Percentiles rank a stretch among this genome's conserved stretches.
phyloP scores from a whole-genome alignment of 2,329 filamentous ascomycete genomes.

The Colletotrichum eremochloae region DNA sequence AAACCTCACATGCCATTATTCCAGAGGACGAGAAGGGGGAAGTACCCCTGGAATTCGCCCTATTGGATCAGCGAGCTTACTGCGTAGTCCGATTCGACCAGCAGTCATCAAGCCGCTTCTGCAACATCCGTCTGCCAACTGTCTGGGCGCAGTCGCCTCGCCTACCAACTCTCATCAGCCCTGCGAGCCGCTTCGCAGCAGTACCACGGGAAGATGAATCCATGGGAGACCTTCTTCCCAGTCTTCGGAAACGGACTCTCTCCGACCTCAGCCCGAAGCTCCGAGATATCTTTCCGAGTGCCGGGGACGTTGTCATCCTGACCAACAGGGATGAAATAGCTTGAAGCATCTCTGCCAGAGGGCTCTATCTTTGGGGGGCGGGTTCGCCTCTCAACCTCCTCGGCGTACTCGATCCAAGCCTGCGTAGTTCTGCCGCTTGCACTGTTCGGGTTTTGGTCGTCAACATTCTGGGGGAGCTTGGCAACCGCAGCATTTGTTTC shows the following conservation, averaged over 20 bases:
- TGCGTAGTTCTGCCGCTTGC: not conserved
- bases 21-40: not conserved
- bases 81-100: not conserved
- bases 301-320: not conserved
- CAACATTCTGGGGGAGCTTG: not conserved
- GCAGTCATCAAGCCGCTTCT: not conserved
- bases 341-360: not conserved
- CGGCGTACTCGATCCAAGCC: not conserved
- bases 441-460: not conserved
- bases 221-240: constrained; percentile 13
- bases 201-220: constrained; percentile 20
- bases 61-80: not conserved
- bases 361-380: not conserved
- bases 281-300: not conserved
- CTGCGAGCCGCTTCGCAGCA: not conserved
- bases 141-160: not conserved
- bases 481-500: not conserved
- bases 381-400: not conserved
- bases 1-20: not conserved
- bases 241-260: constrained; percentile 27
- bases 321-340: not conserved
- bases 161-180: not conserved
- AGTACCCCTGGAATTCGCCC: not conserved
- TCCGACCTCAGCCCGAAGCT: not conserved
- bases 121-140: not conserved